Evolutionary conservation across 1,139 yeast species (phyloP).

Genomic region (Kodamaea plutei): DNA sequence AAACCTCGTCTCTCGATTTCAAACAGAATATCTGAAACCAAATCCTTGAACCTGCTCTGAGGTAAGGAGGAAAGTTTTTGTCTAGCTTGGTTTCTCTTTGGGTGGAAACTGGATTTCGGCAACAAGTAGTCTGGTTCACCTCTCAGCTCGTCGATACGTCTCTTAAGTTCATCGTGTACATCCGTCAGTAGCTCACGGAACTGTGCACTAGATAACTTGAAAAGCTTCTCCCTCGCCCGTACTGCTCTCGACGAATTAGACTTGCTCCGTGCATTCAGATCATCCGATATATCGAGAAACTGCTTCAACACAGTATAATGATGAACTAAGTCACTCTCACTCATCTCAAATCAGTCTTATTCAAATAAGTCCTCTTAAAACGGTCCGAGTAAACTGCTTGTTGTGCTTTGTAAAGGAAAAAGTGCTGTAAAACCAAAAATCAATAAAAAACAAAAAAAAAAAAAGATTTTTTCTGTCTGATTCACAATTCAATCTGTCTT

Average conservation of each 20-base stretch:
- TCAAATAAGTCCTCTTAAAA: too few relatives aligned
- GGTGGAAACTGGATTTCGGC: conserved; percentile 77
- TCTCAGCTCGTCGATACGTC: conserved; percentile 58
- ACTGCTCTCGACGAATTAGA: conserved; percentile 56
- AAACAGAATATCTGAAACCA: conserved; percentile 81
- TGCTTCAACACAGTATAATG: conserved; percentile 51
- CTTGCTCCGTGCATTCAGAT: conserved; percentile 38
- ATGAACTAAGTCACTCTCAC: conserved; percentile 37
- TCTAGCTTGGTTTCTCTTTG: conserved; percentile 93
- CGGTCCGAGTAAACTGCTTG: too few relatives aligned
- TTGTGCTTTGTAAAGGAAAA: conserved; percentile 1
- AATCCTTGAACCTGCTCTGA: conserved; percentile 76
- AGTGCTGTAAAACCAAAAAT: neutral
- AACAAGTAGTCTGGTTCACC: conserved; percentile 61
- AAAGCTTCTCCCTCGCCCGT: conserved; percentile 80
- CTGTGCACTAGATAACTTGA: conserved; percentile 78
- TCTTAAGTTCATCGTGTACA: conserved; percentile 82
- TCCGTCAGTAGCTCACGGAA: conserved; percentile 87
- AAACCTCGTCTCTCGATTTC: conserved; percentile 81
- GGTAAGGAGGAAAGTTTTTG: conserved; percentile 87
- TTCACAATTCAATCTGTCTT: too few relatives aligned
- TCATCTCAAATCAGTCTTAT: conserved; percentile 21
- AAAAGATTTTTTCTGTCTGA: conserved; percentile 1
- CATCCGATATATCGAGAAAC: conserved; percentile 51
- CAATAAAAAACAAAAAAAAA: conserved; percentile 1